These are phyloP conservation scores for Xanthoceras sorbifolium DNA, from an alignment of 345 rosid genomes.

Conservation along the genomic window DNA sequence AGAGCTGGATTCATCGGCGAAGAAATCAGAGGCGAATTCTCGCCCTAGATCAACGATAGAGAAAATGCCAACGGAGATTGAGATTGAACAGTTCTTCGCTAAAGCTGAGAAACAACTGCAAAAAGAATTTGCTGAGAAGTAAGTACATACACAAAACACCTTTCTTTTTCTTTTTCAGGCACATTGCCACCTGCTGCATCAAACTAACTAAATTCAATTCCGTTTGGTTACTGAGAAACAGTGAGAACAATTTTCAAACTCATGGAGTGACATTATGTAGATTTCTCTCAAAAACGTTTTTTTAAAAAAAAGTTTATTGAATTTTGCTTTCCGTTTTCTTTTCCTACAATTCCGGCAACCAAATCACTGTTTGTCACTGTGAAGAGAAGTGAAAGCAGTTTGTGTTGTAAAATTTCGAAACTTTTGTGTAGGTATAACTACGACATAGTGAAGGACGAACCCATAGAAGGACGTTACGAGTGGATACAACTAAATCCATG, in stretches of 20 bases:
- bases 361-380: neutral
- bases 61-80: constrained; percentile 49
- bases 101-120: constrained; percentile 53
- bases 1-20: constrained; percentile 38
- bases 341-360: neutral
- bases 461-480: constrained; percentile 75
- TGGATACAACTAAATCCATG: constrained; percentile 54
- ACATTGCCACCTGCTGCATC: neutral
- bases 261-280: neutral
- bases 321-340: neutral
- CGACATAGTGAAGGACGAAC: constrained; percentile 61
- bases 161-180: neutral
- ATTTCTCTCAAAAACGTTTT: neutral
- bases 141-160: constrained; percentile 16
- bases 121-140: constrained; percentile 56
- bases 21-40: constrained; percentile 40
- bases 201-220: neutral
- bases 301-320: too few species aligned
- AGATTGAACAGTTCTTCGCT: constrained; percentile 71
- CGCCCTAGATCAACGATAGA: constrained; percentile 36
- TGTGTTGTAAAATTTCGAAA: neutral
- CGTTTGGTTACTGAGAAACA: neutral
- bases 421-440: constrained; percentile 56
- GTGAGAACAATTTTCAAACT: neutral
- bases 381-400: too few species aligned